Conservation (phyloP, 768 basidiomycete species). For the Termitomyces sp. region DNA sequence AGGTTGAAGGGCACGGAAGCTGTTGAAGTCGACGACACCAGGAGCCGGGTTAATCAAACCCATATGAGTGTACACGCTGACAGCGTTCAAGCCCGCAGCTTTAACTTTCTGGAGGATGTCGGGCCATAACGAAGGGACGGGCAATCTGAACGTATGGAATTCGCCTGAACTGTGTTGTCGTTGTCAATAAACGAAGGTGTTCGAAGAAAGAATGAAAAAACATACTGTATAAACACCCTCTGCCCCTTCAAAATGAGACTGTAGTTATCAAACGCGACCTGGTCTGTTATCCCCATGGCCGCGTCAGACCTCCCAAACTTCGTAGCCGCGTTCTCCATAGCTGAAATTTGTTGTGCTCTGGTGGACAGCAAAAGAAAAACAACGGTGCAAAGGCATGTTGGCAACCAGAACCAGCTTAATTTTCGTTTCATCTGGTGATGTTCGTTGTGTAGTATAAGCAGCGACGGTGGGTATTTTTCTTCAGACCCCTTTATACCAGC, state of each 20-base stretch:
- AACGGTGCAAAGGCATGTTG: constrained; percentile 21
- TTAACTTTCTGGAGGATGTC: constrained; percentile 81
- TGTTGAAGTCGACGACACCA: constrained; percentile 69
- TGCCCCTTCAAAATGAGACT: constrained; percentile 68
- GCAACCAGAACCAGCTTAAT: constrained; percentile 24
- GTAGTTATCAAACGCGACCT: constrained; percentile 61
- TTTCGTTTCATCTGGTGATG: constrained; percentile 14
- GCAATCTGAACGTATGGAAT: constrained; percentile 80
- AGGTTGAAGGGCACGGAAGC: constrained; percentile 65
- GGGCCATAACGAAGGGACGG: constrained; percentile 75
- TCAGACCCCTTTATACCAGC: not conserved
- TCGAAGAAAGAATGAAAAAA: constrained; percentile 6
- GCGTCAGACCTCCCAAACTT: constrained; percentile 3
- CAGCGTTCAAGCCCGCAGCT: constrained; percentile 74
- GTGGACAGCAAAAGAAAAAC: constrained; percentile 23
- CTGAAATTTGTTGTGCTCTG: constrained; percentile 5
- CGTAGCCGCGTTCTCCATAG: not conserved
- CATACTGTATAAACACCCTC: constrained; percentile 69
- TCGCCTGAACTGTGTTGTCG: constrained; percentile 63
- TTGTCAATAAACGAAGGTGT: not conserved
- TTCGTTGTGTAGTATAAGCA: not conserved
- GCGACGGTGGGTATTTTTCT: not conserved
- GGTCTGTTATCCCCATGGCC: constrained; percentile 24
- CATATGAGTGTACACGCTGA: constrained; percentile 83
- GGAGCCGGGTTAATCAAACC: constrained; percentile 71